Base-by-base conservation (phyloP, 768 basidiomycete species). In the Pleurotus giganteus region DNA sequence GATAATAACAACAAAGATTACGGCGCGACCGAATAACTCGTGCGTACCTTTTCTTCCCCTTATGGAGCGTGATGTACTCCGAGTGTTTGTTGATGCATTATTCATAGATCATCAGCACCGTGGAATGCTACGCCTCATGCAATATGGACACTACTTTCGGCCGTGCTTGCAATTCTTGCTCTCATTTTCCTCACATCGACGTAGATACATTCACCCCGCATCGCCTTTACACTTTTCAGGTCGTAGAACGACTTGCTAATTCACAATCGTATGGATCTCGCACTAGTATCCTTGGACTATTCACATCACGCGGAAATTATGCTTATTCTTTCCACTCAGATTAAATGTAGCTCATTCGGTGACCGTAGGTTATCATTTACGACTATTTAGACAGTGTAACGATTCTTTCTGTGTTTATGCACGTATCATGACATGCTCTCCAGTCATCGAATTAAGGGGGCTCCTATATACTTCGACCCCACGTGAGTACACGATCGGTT, bases 1-100 rank as follows among this genome's bases (percentile, higher is more conserved):
- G 0, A 73, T 97, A 1, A 60, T 95, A 60, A 83, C 83, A 1
- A 86, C 94, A 44, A 80, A 78, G 62, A 85, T 96, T 37, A 77
- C 81, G 1, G 62, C 55, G 24, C 53, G 53, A 32, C 79, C 80
- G 15, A 47, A 44, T 31, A 58, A 50, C 47, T 12, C 41, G 42
- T 53, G 39, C 13, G 28, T 37, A 15, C 11, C 21, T 23, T 52
- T 1, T n/a, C 4, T 9, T 13, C 17, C 28, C 4, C 50, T 24
- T 52, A 37, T 32, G 17, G 27, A n/a, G 12, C 21, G n/a, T 7
- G 21, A 31, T 7, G 29, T 7, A 17, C 11, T 37, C 47, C 37
- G 26, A 36, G 19, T 37, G 19, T 12, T 31, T 29, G 47, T 7
- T 31, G 17, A 21, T 42, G 39, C 7, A 26, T 52, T 26, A n/a